Base-by-base conservation (phyloP, 176 grass and related monocot genomes). In the Microstegium vimineum region DNA sequence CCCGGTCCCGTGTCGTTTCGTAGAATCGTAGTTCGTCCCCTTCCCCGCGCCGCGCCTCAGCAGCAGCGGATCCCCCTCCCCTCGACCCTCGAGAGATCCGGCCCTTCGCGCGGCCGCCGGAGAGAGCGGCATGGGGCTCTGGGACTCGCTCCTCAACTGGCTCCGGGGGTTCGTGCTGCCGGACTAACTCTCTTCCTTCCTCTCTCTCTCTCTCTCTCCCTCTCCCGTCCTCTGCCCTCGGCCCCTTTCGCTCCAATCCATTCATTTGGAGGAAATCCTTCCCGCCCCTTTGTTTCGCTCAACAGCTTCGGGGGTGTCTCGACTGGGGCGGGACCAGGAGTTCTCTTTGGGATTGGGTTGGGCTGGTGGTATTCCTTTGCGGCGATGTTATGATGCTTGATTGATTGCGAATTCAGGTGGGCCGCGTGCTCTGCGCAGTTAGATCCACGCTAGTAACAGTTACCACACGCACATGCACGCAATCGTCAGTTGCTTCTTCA, bases 131-230 rank as follows among this genome's bases (percentile, higher is more conserved):
- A 98, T 98, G 95, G 95, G 95, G 67, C 86, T 98, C 45, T 90
- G 85, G 80, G 95, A 98, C 61, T 88, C 92, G 66, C 84, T 98
- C 56, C 95, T 98, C 78, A 98, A 98, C 73, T 98, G 95, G 92
- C 92, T 98, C 66, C 92, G 90, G 72, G 95, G 95, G 95, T 98
- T 79, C 59, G 27, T 42, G 16, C n/a, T 27, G 11, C 12, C 22
- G 0, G 18, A 0, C 26, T 37, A 17, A 16, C 56, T 18, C 20
- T 63, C 30, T 3, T 0, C 18, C 56, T n/a, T n/a, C n/a, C n/a
- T n/a, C n/a, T n/a, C n/a, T n/a, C n/a, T n/a, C n/a, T 25, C 57
- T 13, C 52, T 11, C n/a, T 23, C 22, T 1, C 51, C 20, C n/a
- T 63, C 40, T 43, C 51, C 23, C 69, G 40, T 17, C 40, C 13